Conservation (phyloP, 2,329 filamentous ascomycete genomes). For the Penicillium sp. region DNA sequence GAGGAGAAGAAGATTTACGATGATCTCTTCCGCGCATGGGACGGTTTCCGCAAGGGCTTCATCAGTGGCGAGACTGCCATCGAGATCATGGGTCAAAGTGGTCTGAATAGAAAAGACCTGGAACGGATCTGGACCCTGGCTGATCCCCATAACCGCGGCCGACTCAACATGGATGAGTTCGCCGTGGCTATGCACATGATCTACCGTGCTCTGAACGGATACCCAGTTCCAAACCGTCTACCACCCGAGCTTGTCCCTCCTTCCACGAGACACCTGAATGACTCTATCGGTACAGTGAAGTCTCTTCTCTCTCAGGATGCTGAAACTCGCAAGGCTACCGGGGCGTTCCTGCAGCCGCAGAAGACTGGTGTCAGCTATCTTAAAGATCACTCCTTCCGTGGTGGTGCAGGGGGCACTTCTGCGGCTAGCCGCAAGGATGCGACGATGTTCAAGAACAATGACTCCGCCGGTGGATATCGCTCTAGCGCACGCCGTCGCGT, state of each 20-base stretch:
- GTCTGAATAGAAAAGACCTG: constrained; percentile 82
- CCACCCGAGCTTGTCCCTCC: constrained; percentile 92
- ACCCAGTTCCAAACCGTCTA: constrained; percentile 81
- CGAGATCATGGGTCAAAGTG: constrained; percentile 96
- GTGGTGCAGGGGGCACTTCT: constrained; percentile 56
- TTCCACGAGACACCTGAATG: constrained; percentile 87
- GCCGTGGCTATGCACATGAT: constrained; percentile 99
- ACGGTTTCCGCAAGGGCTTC: constrained; percentile 87
- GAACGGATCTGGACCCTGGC: constrained; percentile 93
- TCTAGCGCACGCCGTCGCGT: constrained; percentile 88
- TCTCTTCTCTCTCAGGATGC: constrained; percentile 85
- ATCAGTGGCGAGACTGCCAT: constrained; percentile 91
- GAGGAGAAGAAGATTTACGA: constrained; percentile 98
- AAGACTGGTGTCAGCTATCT: constrained; percentile 98
- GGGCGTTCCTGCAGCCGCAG: constrained; percentile 86
- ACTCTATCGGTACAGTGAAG: constrained; percentile 91
- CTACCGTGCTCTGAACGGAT: constrained; percentile 94
- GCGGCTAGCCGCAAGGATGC: constrained; percentile 77
- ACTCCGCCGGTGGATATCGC: constrained; percentile 86
- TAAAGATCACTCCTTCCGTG: constrained; percentile 89
- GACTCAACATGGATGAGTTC: constrained; percentile 94
- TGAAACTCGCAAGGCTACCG: constrained; percentile 81
- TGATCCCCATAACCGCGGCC: constrained; percentile 89
- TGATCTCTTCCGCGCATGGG: constrained; percentile 91
- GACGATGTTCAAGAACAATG: constrained; percentile 95